These are phyloP conservation scores for Sugiyamaella grinbergsii DNA, from an alignment of 1,139 yeast genomes.

Conservation along the genomic window DNA sequence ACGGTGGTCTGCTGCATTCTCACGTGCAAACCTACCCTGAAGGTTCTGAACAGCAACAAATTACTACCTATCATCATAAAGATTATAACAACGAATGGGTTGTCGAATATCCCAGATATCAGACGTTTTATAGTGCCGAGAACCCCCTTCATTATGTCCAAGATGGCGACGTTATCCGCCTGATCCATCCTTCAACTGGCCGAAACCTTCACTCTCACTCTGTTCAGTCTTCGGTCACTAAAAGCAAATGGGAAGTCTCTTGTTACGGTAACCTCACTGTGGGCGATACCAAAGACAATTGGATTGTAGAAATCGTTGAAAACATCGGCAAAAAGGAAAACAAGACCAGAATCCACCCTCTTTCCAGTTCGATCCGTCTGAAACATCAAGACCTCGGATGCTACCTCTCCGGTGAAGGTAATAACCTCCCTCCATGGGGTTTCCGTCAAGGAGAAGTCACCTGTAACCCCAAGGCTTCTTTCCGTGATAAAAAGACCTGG, in stretches of 20 bases:
- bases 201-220: conserved; percentile 90
- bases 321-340: conserved; percentile 66
- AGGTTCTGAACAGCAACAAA: conserved; percentile 95
- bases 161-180: conserved; percentile 76
- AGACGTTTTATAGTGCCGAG: conserved; percentile 53
- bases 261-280: conserved; percentile 84
- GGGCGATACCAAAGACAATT: conserved; percentile 92
- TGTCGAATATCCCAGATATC: conserved; percentile 72
- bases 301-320: conserved; percentile 87
- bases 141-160: conserved; percentile 59
- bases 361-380: conserved; percentile 83
- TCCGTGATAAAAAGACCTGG: conserved; percentile 93
- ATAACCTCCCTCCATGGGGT: conserved; percentile 92
- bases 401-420: conserved; percentile 83
- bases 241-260: conserved; percentile 78
- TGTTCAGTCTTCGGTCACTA: conserved; percentile 77
- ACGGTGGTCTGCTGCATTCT: conserved; percentile 92
- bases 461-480: conserved; percentile 74
- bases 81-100: conserved; percentile 91
- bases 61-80: conserved; percentile 90
- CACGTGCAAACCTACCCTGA: conserved; percentile 92
- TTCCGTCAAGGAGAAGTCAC: conserved; percentile 96
- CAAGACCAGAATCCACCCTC: conserved; percentile 66
- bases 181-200: conserved; percentile 79
- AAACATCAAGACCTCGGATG: conserved; percentile 69